phyloP scores from a whole-genome alignment of 306 rosid species.

The Senna siamea region DNA sequence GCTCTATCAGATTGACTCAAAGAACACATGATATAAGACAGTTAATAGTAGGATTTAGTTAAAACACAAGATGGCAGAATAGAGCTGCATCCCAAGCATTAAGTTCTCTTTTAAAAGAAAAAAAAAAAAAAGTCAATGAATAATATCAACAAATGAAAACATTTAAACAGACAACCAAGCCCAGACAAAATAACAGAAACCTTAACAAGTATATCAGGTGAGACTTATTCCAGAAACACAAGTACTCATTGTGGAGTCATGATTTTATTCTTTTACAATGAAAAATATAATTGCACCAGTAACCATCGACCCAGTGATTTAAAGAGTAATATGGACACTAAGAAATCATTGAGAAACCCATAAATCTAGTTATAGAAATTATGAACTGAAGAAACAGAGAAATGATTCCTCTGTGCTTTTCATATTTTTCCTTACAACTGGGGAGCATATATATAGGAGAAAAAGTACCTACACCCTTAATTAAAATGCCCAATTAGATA shows the following conservation, averaged over 20 bases:
- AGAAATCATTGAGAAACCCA: neutral
- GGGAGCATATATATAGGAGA: no score
- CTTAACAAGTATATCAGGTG: constrained; percentile 19
- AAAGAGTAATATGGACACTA: neutral
- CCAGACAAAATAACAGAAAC: constrained; percentile 19
- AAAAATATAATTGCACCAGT: neutral
- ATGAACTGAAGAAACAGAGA: no score
- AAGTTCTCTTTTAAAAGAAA: neutral
- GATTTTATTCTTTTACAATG: constrained; percentile 8
- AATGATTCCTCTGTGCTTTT: no score
- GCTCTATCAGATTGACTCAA: no score
- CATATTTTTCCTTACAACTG: no score
- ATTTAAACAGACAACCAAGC: neutral
- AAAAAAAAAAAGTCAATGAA: neutral
- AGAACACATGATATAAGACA: neutral
- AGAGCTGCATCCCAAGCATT: constrained; percentile 6
- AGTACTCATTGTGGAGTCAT: neutral
- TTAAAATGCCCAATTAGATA: no score
- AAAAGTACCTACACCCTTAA: no score
- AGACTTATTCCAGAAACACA: constrained; percentile 19
- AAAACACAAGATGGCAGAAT: neutral
- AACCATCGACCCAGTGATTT: neutral
- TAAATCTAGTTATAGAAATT: neutral
- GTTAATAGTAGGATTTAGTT: neutral
- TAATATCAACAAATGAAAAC: constrained; percentile 1